A percentile compares a stretch with the other conserved stretches of the same genome.
phyloP scores from a whole-genome alignment of 805 yeast genomes.

The Nakazawaea holstii region DNA sequence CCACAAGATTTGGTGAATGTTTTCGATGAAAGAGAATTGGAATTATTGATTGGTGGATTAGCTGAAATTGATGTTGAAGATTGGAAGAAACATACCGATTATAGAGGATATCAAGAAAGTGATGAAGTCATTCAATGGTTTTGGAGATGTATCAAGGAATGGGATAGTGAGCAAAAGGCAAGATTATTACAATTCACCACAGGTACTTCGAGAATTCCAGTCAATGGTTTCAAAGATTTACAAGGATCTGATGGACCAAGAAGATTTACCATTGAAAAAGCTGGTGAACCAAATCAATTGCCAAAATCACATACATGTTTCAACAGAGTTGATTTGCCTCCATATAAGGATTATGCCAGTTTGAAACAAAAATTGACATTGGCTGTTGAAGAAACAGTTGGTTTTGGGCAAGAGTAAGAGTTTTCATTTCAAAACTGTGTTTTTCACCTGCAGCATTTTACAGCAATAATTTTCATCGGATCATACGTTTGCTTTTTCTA shows the following conservation, averaged over 20 bases:
- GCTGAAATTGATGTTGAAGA: conserved; percentile 97
- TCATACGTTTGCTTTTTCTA: too few relatives aligned
- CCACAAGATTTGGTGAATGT: conserved; percentile 96
- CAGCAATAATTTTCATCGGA: too few relatives aligned
- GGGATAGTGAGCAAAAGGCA: conserved; percentile 97
- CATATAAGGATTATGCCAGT: conserved; percentile 77
- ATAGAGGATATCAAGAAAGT: conserved; percentile 93
- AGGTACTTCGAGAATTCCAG: conserved; percentile 98
- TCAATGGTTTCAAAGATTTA: conserved; percentile 95
- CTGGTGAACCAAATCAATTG: conserved; percentile 87
- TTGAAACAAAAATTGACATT: conserved; percentile 85
- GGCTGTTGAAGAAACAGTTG: conserved; percentile 98
- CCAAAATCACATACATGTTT: conserved; percentile 99
- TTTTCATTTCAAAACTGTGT: too few relatives aligned
- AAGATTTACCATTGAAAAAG: conserved; percentile 96
- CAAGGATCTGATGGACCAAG: conserved; percentile 99
- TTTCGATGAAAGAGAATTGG: conserved; percentile 96
- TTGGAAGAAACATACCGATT: conserved; percentile 99
- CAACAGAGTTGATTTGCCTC: conserved; percentile 97
- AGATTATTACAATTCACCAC: conserved; percentile 95
- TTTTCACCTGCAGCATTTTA: too few relatives aligned
- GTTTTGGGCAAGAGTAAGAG: conserved; percentile 92
- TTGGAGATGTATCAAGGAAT: conserved; percentile 88
- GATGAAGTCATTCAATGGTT: conserved; percentile 99
- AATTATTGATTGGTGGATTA: conserved; percentile 94